Percentiles rank a stretch among this genome's conserved stretches.
phyloP scores from a whole-genome alignment of 1,139 yeast species.

The Sugiyamaella xylanicola region DNA sequence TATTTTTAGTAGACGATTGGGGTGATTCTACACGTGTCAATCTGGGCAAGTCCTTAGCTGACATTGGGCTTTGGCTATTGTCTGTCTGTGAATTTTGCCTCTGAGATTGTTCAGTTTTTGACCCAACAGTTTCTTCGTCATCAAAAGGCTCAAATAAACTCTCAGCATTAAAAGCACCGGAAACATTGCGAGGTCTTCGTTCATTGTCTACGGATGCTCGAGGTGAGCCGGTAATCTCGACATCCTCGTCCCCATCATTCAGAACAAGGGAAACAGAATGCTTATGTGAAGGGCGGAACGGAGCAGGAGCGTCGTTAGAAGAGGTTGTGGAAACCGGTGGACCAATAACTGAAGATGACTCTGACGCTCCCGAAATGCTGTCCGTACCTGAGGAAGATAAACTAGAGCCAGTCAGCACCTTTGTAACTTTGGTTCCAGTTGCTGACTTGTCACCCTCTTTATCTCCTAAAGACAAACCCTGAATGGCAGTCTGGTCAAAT shows the following conservation, averaged over 20 bases:
- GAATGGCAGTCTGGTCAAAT: conserved; percentile 5
- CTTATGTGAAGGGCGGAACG: conserved; percentile 10
- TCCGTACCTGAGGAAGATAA: background rate
- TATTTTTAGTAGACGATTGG: background rate
- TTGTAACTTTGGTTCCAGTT: background rate
- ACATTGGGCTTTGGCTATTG: background rate
- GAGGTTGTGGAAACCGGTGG: background rate
- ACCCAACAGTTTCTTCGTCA: conserved; percentile 19
- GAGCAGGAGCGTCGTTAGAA: background rate
- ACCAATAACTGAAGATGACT: background rate
- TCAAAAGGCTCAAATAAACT: conserved; percentile 19
- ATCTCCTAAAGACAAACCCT: conserved; percentile 3
- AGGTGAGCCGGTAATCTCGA: conserved; percentile 16
- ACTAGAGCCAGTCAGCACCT: background rate
- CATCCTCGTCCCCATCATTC: conserved; percentile 26
- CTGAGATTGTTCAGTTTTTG: conserved; percentile 14
- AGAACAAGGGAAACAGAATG: conserved; percentile 28
- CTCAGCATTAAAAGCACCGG: conserved; percentile 13
- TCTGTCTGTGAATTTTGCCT: background rate
- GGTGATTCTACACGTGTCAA: background rate
- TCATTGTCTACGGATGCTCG: conserved; percentile 4
- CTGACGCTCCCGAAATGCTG: background rate
- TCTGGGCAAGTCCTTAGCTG: background rate
- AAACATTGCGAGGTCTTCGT: background rate
- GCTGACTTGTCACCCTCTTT: conserved; percentile 3